Conservation (phyloP, 164 flowering plant genomes). For the Vitis amurensis region DNA sequence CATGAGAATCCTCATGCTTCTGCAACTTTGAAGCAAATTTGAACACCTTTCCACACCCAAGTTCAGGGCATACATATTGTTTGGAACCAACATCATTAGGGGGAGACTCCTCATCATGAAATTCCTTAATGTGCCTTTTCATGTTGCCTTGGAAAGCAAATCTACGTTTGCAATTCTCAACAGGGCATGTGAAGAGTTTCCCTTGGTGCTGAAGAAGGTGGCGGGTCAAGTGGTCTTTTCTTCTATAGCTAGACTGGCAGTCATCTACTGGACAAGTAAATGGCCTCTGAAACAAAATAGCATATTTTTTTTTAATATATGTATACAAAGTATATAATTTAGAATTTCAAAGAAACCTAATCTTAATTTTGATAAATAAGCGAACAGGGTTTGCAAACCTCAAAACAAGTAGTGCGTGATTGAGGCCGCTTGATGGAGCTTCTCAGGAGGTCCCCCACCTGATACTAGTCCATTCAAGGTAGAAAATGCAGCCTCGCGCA, state of each 20-base stretch:
- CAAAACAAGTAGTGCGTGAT: conserved; percentile 52
- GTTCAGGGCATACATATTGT: conserved; percentile 56
- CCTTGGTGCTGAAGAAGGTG: conserved; percentile 76
- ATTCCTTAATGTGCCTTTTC: conserved; percentile 62
- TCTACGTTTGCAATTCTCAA: conserved; percentile 47
- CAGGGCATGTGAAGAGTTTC: conserved; percentile 64
- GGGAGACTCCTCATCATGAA: conserved; percentile 42
- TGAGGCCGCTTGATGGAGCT: conserved; percentile 94
- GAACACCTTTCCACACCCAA: conserved; percentile 80
- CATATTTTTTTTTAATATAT: background rate
- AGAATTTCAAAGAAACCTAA: background rate
- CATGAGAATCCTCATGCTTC: conserved; percentile 84
- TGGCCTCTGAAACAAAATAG: conserved; percentile 54
- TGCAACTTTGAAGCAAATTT: conserved; percentile 57
- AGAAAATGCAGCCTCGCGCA: conserved; percentile 55
- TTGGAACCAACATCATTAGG: conserved; percentile 22
- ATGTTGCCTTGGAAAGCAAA: conserved; percentile 62
- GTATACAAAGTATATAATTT: background rate
- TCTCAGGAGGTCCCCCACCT: conserved; percentile 99
- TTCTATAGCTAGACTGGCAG: conserved; percentile 67
- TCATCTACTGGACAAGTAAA: conserved; percentile 73
- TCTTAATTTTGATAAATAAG: too few species aligned
- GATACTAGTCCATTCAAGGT: conserved; percentile 94
- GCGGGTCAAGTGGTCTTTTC: conserved; percentile 86
- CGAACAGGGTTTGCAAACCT: conserved; percentile 47